Percentiles rank a stretch among this genome's conserved stretches.
These are phyloP conservation scores for Myxozyma mucilagina DNA, from an alignment of 805 yeast species.

Conservation along the genomic window DNA sequence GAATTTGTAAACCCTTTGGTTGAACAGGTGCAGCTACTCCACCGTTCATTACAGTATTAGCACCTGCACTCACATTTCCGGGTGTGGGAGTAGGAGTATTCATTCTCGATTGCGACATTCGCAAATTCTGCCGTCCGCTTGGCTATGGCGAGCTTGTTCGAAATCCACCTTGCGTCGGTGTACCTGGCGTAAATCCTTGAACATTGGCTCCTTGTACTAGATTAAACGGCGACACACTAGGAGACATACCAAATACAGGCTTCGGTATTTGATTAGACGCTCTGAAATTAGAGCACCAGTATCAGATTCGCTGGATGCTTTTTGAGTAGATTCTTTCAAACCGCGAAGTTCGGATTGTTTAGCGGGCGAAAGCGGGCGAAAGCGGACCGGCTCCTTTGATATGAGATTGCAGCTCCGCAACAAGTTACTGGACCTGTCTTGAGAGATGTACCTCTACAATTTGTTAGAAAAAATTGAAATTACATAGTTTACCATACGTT, in stretches of 20 bases:
- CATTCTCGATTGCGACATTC: background rate
- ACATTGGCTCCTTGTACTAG: background rate
- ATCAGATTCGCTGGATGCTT: conserved; percentile 52
- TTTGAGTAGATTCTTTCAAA: conserved; percentile 37
- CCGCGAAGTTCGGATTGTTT: conserved; percentile 60
- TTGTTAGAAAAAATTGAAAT: background rate
- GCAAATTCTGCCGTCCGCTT: background rate
- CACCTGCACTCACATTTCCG: no score
- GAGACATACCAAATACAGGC: background rate
- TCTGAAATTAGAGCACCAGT: conserved; percentile 71
- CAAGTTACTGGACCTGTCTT: conserved; percentile 73
- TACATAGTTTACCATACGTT: no score
- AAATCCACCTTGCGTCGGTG: background rate
- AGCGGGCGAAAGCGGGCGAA: conserved; percentile 53
- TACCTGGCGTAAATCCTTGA: background rate
- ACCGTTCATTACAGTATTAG: no score
- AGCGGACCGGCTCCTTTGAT: conserved; percentile 62
- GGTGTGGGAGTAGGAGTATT: background rate
- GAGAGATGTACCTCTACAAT: conserved; percentile 58
- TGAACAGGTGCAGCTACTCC: conserved; percentile 1
- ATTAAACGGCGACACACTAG: background rate
- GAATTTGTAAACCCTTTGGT: conserved; percentile 5
- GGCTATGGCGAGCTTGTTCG: background rate
- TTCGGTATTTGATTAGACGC: conserved; percentile 52
- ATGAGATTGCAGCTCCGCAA: conserved; percentile 59